Base-by-base conservation (phyloP, 176 grass and related monocot genomes). In the Phoenix roebelenii region DNA sequence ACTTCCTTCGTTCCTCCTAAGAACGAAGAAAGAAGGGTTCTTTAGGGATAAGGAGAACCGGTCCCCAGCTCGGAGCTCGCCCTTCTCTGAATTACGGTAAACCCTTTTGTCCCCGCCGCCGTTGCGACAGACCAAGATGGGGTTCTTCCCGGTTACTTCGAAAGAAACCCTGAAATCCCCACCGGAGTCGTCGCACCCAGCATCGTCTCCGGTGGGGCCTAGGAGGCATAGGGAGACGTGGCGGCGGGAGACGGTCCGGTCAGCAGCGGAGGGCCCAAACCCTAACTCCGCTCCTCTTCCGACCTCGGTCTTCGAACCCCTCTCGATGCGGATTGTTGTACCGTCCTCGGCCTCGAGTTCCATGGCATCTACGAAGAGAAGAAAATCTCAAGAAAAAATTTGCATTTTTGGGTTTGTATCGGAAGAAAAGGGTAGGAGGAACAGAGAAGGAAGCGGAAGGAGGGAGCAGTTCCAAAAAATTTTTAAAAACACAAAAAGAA, bases 71-170 rank as follows among this genome's bases (percentile, higher is more conserved):
- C 51, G 12, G 30, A 97, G 66, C 70, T 91, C 78, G 26, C 92
- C 81, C 69, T 61, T 59, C 75, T 97, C 84, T 1, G 68, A 72
- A 48, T 50, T 50, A n/a, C 78, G 71, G 67, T 56, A 91, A 65
- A 83, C 23, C 61, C 25, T 68, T 16, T 26, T 20, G 1, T 53
- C 32, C 3, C 65, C 73, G 15, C 16, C 28, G 19, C 18, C 22
- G 1, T 30, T 6, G 64, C 66, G 6, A 5, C 66, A 71, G 15
- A 91, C 50, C 16, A 85, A 67, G 54, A 91, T 63, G n/a, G 87
- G 81, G 67, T 97, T 91, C 77, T 63, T 85, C 4, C 87, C 92
- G 0, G 88, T 70, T 6, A 91, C 78, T 58, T 85, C 84, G 59
- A 91, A 88, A 4, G 63, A 54, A 57, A 85, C 30, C 54, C 25